Conservation (phyloP, 75 land plant species). For the Azolla pinnata region DNA sequence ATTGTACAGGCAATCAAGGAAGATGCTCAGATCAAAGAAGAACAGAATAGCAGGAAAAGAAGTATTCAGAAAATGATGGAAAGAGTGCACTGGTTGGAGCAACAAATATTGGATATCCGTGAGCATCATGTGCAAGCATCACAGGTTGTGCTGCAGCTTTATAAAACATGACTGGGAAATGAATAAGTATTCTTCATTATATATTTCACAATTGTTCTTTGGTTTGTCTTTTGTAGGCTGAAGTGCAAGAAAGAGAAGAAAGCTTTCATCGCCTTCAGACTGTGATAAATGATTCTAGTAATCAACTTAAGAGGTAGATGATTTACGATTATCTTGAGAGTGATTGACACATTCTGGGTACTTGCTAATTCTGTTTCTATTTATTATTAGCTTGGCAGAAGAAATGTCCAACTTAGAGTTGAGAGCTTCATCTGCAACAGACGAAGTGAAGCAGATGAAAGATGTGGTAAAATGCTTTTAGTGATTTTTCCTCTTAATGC, state of each 20-base stretch:
- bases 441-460: conserved; percentile 17
- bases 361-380: no score
- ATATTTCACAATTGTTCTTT: conserved; percentile 5
- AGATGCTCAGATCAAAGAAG: conserved; percentile 53
- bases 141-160: conserved; percentile 35
- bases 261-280: conserved; percentile 28
- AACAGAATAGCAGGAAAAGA: conserved; percentile 22
- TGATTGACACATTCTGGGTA: no score
- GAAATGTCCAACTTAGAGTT: conserved; percentile 33
- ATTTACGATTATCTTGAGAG: no score
- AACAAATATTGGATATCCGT: conserved; percentile 54
- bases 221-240: conserved; percentile 33
- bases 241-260: conserved; percentile 47
- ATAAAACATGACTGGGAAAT: background rate
- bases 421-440: conserved; percentile 6
- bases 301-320: conserved; percentile 25
- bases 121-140: conserved; percentile 48
- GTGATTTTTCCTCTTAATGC: no score
- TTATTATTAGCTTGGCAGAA: conserved; percentile 39
- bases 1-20: conserved; percentile 44
- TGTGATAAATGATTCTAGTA: conserved; percentile 33
- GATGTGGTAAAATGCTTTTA: conserved; percentile 39
- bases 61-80: conserved; percentile 26
- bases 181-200: background rate
- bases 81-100: conserved; percentile 35